Conservation (phyloP, 805 yeast species). For the Schizosaccharomyces lindneri region DNA sequence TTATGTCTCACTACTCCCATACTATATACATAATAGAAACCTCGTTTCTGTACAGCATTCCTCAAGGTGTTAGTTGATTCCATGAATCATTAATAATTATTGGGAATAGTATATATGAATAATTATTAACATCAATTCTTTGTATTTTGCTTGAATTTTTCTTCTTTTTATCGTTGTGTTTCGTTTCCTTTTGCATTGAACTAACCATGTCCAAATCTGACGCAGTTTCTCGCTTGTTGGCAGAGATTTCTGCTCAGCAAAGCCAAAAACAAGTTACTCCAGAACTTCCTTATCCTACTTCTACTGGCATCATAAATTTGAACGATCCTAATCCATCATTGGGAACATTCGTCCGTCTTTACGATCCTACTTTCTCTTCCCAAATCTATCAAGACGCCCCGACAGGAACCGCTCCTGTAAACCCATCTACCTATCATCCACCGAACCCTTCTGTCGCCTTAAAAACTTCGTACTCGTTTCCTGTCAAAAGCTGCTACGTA, state of each 20-base stretch:
- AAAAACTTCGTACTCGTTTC: not conserved
- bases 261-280: not conserved
- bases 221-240: not conserved
- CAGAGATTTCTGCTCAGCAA: not conserved
- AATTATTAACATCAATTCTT: too few species aligned
- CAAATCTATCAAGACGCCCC: not conserved
- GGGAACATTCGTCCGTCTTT: not conserved
- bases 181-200: not conserved
- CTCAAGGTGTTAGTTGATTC: too few species aligned
- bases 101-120: too few species aligned
- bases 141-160: too few species aligned
- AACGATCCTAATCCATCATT: not conserved
- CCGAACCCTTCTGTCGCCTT: not conserved
- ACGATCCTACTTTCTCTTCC: not conserved
- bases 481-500: conserved; percentile 8
- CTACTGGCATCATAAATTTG: not conserved
- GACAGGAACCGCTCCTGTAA: not conserved
- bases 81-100: too few species aligned
- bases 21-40: too few species aligned
- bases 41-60: too few species aligned
- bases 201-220: not conserved
- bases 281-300: not conserved
- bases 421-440: not conserved
- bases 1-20: too few species aligned
- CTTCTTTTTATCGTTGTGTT: too few species aligned